Base-by-base conservation (phyloP, 495 filamentous ascomycete genomes). In the Aspergillus homomorphus region DNA sequence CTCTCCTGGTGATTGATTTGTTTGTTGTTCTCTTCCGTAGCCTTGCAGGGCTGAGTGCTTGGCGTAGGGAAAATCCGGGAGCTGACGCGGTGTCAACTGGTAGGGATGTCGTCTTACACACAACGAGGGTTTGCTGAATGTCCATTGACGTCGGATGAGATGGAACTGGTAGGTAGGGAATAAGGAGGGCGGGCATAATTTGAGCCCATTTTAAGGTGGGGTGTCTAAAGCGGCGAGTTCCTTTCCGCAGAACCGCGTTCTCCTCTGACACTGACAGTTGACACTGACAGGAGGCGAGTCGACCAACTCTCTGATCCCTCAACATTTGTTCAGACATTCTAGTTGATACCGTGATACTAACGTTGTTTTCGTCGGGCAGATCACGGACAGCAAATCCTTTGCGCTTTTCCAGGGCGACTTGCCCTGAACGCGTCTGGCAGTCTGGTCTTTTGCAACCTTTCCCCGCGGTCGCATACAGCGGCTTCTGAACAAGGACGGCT, bases 11-110 rank as follows among this genome's bases (percentile, higher is more conserved):
- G 7, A 8, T 33, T n/a, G 16, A n/a, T 8, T 51, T 30, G 14
- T 24, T 19, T 26, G 48, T 23, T 51, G 24, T 15, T 15, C 20
- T 3, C 45, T 48, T 49, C 46, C 46, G 22, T 26, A 15, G 15
- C 48, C 48, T 51, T 24, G 24, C 48, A 51, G 48, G 48, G 48
- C 23, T 51, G 48, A 51, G 48, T 51, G 48, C 48, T 28, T 51
- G 33, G 33, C 33, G 10, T 38, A 38, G 33, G 33, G 10, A 12
- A 38, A 12, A 38, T 22, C 16, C 45, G 19, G 9, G 45, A 9
- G 45, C 43, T 45, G 43, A 45, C 43, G 19, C n/a, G n/a, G 18
- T 23, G 45, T 19, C 10, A 20, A 45, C 1, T 22, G 45, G 45
- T 46, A 12, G 18, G 45, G 12, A 12, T 26, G 33, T 14, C 33